A percentile compares a stretch with the other conserved stretches of the same genome.
phyloP scores from a whole-genome alignment of 1,284 basidiomycete species.

The Fomitopsis palustris region DNA sequence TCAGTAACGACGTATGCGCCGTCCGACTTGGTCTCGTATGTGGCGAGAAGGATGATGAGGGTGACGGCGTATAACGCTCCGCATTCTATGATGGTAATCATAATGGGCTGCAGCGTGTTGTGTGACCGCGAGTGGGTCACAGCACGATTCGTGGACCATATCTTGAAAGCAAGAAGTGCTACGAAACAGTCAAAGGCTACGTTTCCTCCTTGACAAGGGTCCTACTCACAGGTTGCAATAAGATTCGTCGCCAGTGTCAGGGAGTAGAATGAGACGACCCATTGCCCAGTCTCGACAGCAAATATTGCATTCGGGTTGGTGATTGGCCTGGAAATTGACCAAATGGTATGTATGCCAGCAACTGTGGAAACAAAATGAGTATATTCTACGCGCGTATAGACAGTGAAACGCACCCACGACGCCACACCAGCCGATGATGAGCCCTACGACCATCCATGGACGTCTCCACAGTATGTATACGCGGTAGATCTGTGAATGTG shows the following conservation, averaged over 20 bases:
- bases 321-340: slow-evolving; percentile 12
- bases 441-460: slow-evolving; percentile 18
- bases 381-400: background rate
- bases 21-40: slow-evolving; percentile 26
- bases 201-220: background rate
- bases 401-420: slow-evolving; percentile 14
- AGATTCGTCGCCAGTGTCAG: slow-evolving; percentile 30
- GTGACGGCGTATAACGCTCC: slow-evolving; percentile 31
- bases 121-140: slow-evolving; percentile 15
- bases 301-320: slow-evolving; percentile 20
- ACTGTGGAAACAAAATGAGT: background rate
- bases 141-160: slow-evolving; percentile 23
- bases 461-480: slow-evolving; percentile 27
- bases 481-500: slow-evolving; percentile 24
- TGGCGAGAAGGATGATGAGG: slow-evolving; percentile 29
- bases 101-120: slow-evolving; percentile 22
- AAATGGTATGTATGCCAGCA: background rate
- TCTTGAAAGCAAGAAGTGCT: slow-evolving; percentile 25
- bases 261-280: slow-evolving; percentile 30
- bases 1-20: slow-evolving; percentile 33
- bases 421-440: slow-evolving; percentile 22
- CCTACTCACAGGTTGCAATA: slow-evolving; percentile 25
- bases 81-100: slow-evolving; percentile 31
- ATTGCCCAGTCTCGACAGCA: slow-evolving; percentile 18
- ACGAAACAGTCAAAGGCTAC: background rate